These are phyloP conservation scores for Cornus florida DNA, from an alignment of 148 eudicot genomes.

Conservation along the genomic window DNA sequence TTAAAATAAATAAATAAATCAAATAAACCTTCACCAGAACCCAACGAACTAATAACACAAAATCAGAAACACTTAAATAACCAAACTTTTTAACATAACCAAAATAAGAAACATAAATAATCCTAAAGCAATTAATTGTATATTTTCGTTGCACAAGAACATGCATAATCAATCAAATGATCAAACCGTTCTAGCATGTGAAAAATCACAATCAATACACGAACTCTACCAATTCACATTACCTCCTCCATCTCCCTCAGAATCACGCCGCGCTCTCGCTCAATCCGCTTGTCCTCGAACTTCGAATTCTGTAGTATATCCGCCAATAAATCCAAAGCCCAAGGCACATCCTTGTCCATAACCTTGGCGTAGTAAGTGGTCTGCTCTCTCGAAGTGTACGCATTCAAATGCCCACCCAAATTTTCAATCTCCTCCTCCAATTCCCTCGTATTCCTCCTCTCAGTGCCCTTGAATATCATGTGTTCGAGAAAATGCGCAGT, in stretches of 20 bases:
- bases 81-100: too few species aligned
- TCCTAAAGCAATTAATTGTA: too few species aligned
- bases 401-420: slow-evolving; percentile 92
- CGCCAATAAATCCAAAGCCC: slow-evolving; percentile 67
- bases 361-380: slow-evolving; percentile 85
- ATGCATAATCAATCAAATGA: too few species aligned
- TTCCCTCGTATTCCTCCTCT: slow-evolving; percentile 41
- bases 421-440: slow-evolving; percentile 90
- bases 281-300: slow-evolving; percentile 57
- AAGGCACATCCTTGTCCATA: slow-evolving; percentile 57
- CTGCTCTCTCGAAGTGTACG: slow-evolving; percentile 85
- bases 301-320: slow-evolving; percentile 89
- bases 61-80: too few species aligned
- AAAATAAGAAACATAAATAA: too few species aligned
- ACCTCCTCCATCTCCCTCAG: slow-evolving; percentile 97
- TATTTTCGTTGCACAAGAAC: too few species aligned
- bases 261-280: slow-evolving; percentile 77
- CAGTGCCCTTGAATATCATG: slow-evolving; percentile 79
- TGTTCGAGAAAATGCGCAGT: slow-evolving; percentile 83
- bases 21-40: too few species aligned
- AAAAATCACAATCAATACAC: too few species aligned
- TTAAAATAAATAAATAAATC: too few species aligned
- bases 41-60: too few species aligned
- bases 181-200: too few species aligned
- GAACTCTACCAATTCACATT: too few species aligned